A percentile compares a stretch with the other conserved stretches of the same genome.
phyloP scores from a whole-genome alignment of 345 rosid genomes.

The Litchi chinensis region DNA sequence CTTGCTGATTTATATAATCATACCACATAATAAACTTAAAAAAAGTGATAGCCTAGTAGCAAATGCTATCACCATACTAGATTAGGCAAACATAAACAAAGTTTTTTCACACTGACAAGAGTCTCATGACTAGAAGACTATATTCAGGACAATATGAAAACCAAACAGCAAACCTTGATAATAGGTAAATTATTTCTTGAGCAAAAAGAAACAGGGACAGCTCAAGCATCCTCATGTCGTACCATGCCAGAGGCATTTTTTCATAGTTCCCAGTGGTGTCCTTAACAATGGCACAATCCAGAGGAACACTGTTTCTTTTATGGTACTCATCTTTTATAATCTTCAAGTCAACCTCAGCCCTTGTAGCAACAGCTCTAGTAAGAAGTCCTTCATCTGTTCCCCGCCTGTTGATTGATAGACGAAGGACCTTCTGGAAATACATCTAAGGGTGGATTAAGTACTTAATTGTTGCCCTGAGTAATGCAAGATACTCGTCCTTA shows the following conservation, averaged over 20 bases:
- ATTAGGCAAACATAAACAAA: neutral
- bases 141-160: neutral
- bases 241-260: constrained; percentile 63
- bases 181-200: neutral
- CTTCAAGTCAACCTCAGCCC: constrained; percentile 75
- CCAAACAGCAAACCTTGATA: neutral
- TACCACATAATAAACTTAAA: neutral
- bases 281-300: constrained; percentile 55
- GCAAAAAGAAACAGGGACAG: neutral
- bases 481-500: constrained; percentile 58
- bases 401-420: constrained; percentile 58
- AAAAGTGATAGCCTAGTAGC: neutral
- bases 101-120: neutral
- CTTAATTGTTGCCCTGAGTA: constrained; percentile 67
- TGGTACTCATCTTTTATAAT: constrained; percentile 66
- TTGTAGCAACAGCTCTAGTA: constrained; percentile 73
- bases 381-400: constrained; percentile 90
- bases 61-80: constrained; percentile 2
- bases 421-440: constrained; percentile 67
- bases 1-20: neutral
- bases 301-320: constrained; percentile 56
- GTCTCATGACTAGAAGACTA: neutral
- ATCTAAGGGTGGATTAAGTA: constrained; percentile 61
- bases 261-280: constrained; percentile 76
- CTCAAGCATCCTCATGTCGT: constrained; percentile 58